These are phyloP conservation scores for Flagelloscypha sp. DNA, from an alignment of 768 basidiomycete genomes.

Conservation along the genomic window DNA sequence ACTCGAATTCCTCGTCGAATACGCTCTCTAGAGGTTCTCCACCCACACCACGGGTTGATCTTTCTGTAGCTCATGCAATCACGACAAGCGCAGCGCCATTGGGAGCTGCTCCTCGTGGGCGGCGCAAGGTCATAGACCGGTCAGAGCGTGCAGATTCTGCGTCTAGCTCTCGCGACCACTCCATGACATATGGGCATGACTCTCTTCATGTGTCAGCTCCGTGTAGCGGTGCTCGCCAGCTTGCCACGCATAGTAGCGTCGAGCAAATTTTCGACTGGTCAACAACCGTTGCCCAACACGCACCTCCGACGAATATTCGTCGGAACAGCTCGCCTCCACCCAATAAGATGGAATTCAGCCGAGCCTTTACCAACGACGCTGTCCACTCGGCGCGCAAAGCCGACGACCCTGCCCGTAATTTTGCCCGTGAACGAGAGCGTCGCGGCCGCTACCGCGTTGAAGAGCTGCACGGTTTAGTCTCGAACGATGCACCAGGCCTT, in stretches of 20 bases:
- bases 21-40: conserved; percentile 46
- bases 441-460: conserved; percentile 50
- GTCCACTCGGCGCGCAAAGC: conserved; percentile 16
- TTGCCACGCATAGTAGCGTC: conserved; percentile 25
- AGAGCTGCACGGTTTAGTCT: conserved; percentile 38
- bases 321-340: conserved; percentile 54
- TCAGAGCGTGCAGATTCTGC: not conserved
- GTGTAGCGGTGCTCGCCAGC: no score
- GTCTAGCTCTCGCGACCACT: conserved; percentile 8
- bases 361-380: conserved; percentile 15
- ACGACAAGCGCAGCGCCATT: conserved; percentile 16
- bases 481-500: conserved; percentile 49
- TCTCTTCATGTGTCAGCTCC: not conserved
- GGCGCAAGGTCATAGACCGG: not conserved
- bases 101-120: no score
- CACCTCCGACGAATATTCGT: conserved; percentile 36
- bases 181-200: not conserved
- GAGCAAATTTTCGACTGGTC: conserved; percentile 43
- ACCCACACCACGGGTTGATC: conserved; percentile 37
- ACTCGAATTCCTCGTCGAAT: conserved; percentile 38
- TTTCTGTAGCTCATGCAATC: conserved; percentile 11
- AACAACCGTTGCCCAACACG: conserved; percentile 28
- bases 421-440: conserved; percentile 23
- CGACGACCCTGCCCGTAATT: conserved; percentile 16
- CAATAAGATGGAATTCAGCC: conserved; percentile 33